phyloP scores from a whole-genome alignment of 1,284 basidiomycete genomes.

The Cutaneotrichosporon sp. region DNA sequence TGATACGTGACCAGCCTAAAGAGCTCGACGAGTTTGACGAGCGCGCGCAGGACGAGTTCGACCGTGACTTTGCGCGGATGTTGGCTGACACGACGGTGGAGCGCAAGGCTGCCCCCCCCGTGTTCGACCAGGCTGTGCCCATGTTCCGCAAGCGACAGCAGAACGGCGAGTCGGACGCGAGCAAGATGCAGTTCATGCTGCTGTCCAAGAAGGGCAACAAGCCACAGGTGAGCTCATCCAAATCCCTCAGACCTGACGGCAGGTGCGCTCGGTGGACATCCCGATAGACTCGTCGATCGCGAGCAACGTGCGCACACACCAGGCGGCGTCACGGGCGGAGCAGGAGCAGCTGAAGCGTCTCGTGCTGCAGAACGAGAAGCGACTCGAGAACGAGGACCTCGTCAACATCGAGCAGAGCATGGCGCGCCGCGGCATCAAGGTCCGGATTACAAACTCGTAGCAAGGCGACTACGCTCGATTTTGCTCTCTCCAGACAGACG shows the following conservation, averaged over 20 bases:
- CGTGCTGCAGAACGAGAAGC: slow-evolving; percentile 59
- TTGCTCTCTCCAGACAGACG: neutral
- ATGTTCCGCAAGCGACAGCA: slow-evolving; percentile 60
- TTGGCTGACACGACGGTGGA: slow-evolving; percentile 81
- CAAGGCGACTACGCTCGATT: neutral
- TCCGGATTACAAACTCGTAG: slow-evolving; percentile 33
- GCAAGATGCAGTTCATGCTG: slow-evolving; percentile 84
- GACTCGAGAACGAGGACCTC: slow-evolving; percentile 39
- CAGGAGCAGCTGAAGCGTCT: slow-evolving; percentile 91
- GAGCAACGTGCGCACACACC: slow-evolving; percentile 81
- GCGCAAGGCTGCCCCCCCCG: slow-evolving; percentile 72
- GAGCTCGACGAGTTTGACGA: slow-evolving; percentile 57
- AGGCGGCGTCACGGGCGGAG: slow-evolving; percentile 87
- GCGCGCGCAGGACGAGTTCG: slow-evolving; percentile 90
- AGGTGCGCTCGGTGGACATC: slow-evolving; percentile 82
- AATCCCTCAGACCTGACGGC: slow-evolving; percentile 6
- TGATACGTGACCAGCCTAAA: slow-evolving; percentile 56
- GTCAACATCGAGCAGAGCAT: slow-evolving; percentile 40
- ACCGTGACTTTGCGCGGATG: slow-evolving; percentile 92
- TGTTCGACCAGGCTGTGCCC: slow-evolving; percentile 79
- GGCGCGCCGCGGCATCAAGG: slow-evolving; percentile 39
- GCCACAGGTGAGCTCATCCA: slow-evolving; percentile 65
- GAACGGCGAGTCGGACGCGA: slow-evolving; percentile 52
- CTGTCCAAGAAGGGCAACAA: slow-evolving; percentile 92
- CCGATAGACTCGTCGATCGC: slow-evolving; percentile 83